A percentile compares a stretch with the other conserved stretches of the same genome.
These are phyloP conservation scores for Calonectria fujianensis DNA, from an alignment of 2,329 filamentous ascomycete genomes.

Conservation along the genomic window DNA sequence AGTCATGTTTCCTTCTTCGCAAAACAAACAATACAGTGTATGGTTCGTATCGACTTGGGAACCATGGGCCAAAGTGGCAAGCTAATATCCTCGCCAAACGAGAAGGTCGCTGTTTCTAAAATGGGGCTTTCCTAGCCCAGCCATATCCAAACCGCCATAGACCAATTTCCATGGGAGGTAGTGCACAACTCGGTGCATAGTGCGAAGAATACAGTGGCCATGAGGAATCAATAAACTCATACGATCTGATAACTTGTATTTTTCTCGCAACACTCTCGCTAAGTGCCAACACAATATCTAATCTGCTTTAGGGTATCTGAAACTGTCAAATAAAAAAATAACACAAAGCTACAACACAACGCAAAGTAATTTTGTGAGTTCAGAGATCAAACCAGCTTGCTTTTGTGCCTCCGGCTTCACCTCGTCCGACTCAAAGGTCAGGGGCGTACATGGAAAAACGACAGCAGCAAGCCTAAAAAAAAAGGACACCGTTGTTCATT, in stretches of 20 bases:
- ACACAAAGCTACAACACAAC: conserved; percentile 23
- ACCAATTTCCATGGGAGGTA: background rate
- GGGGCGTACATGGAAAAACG: conserved; percentile 24
- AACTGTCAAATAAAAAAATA: background rate
- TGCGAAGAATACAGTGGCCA: background rate
- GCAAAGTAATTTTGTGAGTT: conserved; percentile 6
- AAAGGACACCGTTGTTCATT: conserved; percentile 21
- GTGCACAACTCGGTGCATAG: background rate
- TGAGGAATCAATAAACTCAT: background rate
- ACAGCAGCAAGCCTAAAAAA: conserved; percentile 24
- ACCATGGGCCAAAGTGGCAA: background rate
- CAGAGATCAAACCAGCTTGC: too few relatives aligned
- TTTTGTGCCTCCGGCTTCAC: background rate
- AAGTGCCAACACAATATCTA: background rate
- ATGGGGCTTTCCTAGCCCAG: background rate
- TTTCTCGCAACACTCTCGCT: background rate
- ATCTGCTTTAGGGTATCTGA: conserved; percentile 32
- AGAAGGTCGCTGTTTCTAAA: background rate
- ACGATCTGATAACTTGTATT: background rate
- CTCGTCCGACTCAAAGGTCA: background rate
- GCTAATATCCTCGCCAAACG: background rate
- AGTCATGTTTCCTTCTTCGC: background rate
- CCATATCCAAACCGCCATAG: background rate
- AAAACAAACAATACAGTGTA: background rate
- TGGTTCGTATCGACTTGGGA: background rate